These are phyloP conservation scores for Nicotiana tomentosiformis DNA, from an alignment of 257 asterid genomes.

Conservation along the genomic window DNA sequence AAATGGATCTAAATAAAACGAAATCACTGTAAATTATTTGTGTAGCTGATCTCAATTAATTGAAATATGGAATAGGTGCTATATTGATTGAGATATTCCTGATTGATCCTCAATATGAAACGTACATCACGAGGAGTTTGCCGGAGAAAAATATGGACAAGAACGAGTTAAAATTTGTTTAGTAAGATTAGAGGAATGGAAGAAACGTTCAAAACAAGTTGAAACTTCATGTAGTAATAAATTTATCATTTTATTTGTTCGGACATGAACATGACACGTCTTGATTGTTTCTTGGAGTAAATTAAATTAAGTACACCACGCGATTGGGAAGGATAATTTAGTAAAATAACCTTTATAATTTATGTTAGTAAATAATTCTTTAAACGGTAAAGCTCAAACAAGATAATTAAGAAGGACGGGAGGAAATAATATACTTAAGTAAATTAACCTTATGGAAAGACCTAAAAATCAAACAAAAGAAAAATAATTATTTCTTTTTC, in stretches of 20 bases:
- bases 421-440: no score
- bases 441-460: no score
- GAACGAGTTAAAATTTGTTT: not conserved
- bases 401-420: no score
- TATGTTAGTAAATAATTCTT: no score
- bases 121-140: not conserved
- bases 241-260: not conserved
- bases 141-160: not conserved
- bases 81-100: not conserved
- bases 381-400: no score
- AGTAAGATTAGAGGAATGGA: not conserved
- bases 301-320: not conserved
- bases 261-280: slow-evolving; percentile 7
- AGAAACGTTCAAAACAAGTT: not conserved
- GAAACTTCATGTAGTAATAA: not conserved
- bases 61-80: not conserved
- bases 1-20: not conserved
- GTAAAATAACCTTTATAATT: no score
- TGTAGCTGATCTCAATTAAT: not conserved
- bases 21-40: not conserved
- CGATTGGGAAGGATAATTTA: not conserved
- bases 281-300: not conserved
- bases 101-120: not conserved
- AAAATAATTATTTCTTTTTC: no score
- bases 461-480: not conserved